A percentile compares a stretch with the other conserved stretches of the same genome.
Conservation (phyloP, 371 early-diverging fungal species). For the Mucor velutinosus region DNA sequence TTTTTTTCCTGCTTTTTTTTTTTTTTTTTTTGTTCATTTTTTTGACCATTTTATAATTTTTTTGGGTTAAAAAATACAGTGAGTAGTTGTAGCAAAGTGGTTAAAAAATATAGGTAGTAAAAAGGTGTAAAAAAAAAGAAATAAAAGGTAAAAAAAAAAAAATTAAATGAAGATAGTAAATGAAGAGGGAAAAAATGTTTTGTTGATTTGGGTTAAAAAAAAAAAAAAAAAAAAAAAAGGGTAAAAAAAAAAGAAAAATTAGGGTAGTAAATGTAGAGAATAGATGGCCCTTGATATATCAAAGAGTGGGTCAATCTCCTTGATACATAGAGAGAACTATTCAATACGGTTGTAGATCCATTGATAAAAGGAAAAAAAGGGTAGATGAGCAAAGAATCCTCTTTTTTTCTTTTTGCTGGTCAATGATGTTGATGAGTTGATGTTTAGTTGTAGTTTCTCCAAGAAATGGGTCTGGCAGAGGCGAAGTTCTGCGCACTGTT, state of each 20-base stretch:
- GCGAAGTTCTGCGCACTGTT: neutral
- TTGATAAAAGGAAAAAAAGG: neutral
- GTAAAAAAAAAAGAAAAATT: neutral
- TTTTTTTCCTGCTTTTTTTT: neutral
- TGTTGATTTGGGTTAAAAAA: neutral
- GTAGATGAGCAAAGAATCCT: neutral
- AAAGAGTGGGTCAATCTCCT: neutral
- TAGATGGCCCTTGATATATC: neutral
- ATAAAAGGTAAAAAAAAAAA: neutral
- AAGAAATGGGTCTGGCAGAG: constrained; percentile 19
- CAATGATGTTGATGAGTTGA: neutral
- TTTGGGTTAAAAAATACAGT: neutral
- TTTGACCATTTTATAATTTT: constrained; percentile 8
- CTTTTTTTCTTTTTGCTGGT: neutral
- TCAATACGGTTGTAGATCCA: neutral
- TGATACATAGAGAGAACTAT: neutral
- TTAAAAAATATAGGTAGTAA: neutral
- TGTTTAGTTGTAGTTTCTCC: constrained; percentile 13
- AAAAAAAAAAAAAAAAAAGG: constrained; percentile 9
- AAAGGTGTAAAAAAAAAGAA: neutral
- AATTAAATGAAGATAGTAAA: constrained; percentile 1
- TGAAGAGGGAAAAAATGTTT: neutral
- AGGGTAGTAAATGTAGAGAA: neutral
- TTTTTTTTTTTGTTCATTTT: constrained; percentile 1
- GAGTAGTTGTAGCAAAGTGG: neutral